Conservation (phyloP, 345 rosid genomes). For the Ceriops decandra region DNA sequence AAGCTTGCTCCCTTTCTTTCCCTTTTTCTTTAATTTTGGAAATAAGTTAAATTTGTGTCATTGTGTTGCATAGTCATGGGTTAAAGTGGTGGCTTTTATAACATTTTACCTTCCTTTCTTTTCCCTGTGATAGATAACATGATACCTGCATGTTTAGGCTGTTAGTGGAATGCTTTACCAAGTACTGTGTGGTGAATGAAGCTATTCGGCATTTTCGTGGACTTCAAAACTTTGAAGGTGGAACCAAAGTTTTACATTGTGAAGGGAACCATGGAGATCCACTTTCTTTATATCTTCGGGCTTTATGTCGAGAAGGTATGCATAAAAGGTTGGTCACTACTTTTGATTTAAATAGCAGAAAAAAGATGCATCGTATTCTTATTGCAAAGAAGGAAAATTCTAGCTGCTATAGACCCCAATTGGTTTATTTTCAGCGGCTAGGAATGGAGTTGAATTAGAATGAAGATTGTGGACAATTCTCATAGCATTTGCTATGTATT, state of each 20-base stretch:
- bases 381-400: too few relatives aligned
- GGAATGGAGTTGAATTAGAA: too few relatives aligned
- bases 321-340: background rate
- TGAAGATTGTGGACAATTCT: too few relatives aligned
- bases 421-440: too few relatives aligned
- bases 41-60: background rate
- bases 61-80: background rate
- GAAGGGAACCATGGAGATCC: conserved; percentile 91
- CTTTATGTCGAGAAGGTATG: conserved; percentile 94
- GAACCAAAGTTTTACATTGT: conserved; percentile 57
- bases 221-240: conserved; percentile 76
- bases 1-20: background rate
- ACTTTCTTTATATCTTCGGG: conserved; percentile 89
- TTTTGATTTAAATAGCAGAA: too few relatives aligned
- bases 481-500: background rate
- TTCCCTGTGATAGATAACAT: conserved; percentile 15
- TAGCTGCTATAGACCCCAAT: too few relatives aligned
- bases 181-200: conserved; percentile 75
- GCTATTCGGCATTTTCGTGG: conserved; percentile 97
- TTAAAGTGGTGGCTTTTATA: conserved; percentile 1
- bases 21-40: background rate
- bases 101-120: background rate
- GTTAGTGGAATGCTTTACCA: conserved; percentile 92
- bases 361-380: too few relatives aligned
- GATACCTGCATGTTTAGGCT: conserved; percentile 49